phyloP scores from a whole-genome alignment of 1,284 basidiomycete species.

The Fomitopsis palustris region DNA sequence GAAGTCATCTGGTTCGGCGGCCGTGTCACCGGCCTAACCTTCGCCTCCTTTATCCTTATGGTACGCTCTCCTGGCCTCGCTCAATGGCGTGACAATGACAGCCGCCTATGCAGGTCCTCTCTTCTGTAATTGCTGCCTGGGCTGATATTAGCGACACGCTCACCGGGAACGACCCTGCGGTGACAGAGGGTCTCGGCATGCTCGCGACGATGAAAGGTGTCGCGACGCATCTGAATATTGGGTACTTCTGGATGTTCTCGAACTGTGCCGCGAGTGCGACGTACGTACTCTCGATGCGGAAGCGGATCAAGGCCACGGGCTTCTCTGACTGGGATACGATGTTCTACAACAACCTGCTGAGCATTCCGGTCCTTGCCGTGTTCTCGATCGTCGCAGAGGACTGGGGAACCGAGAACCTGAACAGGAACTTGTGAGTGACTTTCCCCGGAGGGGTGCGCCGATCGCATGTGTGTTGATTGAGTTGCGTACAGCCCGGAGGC shows the following conservation, averaged over 20 bases:
- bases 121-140: conserved; percentile 96
- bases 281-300: conserved; percentile 96
- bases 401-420: conserved; percentile 82
- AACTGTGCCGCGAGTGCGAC: conserved; percentile 92
- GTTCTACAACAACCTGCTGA: conserved; percentile 99
- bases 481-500: conserved; percentile 66
- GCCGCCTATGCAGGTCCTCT: conserved; percentile 63
- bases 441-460: not conserved
- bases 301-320: conserved; percentile 94
- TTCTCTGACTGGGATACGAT: conserved; percentile 99
- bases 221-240: conserved; percentile 66
- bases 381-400: conserved; percentile 89
- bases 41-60: conserved; percentile 93
- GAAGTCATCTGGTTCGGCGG: conserved; percentile 98
- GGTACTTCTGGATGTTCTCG: conserved; percentile 95
- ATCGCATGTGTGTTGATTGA: not conserved
- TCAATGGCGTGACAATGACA: conserved; percentile 5
- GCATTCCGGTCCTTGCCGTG: conserved; percentile 85
- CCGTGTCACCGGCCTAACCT: conserved; percentile 81
- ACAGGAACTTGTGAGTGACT: conserved; percentile 81
- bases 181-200: conserved; percentile 35
- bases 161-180: conserved; percentile 39
- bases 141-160: conserved; percentile 71
- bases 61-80: conserved; percentile 36
- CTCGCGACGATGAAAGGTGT: conserved; percentile 44